These are phyloP conservation scores for Phytopythium montanum DNA, from an alignment of 352 stramenopile genomes.

Conservation along the genomic window DNA sequence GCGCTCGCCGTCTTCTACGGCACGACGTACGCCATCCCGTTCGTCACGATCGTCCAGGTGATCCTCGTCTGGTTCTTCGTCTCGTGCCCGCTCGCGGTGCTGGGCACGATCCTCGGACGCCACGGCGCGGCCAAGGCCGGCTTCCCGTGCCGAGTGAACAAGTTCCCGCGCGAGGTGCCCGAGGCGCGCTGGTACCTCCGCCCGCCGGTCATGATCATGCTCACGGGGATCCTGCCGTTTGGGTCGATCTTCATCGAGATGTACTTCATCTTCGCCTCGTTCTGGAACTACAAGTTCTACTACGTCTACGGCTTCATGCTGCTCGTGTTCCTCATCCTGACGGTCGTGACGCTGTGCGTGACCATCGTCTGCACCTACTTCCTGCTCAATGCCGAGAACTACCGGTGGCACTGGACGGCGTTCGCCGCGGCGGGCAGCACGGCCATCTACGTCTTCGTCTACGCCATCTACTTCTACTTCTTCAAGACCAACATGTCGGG, in stretches of 20 bases:
- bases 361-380: slow-evolving; percentile 99
- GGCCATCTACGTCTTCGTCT: slow-evolving; percentile 97
- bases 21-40: slow-evolving; percentile 85
- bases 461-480: slow-evolving; percentile 99
- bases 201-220: slow-evolving; percentile 86
- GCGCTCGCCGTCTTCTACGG: slow-evolving; percentile 75
- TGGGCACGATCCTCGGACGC: slow-evolving; percentile 96
- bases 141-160: slow-evolving; percentile 94
- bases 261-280: slow-evolving; percentile 99
- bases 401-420: slow-evolving; percentile 98
- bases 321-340: slow-evolving; percentile 97
- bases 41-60: slow-evolving; percentile 87
- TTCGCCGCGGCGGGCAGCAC: slow-evolving; percentile 94
- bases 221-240: slow-evolving; percentile 97
- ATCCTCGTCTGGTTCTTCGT: slow-evolving; percentile 98
- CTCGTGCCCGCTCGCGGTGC: slow-evolving; percentile 93
- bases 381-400: slow-evolving; percentile 98
- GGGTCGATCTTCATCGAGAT: slow-evolving; percentile 99
- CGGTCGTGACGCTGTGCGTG: slow-evolving; percentile 97
- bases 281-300: slow-evolving; percentile 99
- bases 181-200: slow-evolving; percentile 80
- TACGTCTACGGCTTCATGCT: slow-evolving; percentile 99
- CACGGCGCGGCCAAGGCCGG: slow-evolving; percentile 88
- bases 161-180: slow-evolving; percentile 91
- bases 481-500: slow-evolving; percentile 99